Conservation (phyloP, 2,329 filamentous ascomycete species). For the Aspergillus persii region DNA sequence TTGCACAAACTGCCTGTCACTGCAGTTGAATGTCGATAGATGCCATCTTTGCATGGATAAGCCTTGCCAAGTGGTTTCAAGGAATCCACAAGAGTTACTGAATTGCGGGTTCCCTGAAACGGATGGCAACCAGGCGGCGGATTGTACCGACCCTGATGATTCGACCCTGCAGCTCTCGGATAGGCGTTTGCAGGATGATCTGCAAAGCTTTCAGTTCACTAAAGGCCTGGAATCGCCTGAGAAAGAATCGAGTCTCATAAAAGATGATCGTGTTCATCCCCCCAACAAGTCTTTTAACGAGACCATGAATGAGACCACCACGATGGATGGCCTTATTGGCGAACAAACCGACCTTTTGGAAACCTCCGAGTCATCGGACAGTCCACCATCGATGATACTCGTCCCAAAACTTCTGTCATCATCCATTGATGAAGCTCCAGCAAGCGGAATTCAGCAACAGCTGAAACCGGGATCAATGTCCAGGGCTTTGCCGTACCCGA, state of each 20-base stretch:
- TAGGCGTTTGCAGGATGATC: background rate
- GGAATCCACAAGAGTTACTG: background rate
- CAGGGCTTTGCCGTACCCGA: background rate
- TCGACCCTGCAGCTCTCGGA: background rate
- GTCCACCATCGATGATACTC: background rate
- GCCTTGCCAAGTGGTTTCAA: background rate
- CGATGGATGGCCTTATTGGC: background rate
- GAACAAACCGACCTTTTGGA: background rate
- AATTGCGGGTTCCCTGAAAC: background rate
- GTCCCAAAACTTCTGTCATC: background rate
- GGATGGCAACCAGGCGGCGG: background rate
- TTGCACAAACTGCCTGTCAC: slow-evolving; percentile 2
- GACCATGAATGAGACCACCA: background rate
- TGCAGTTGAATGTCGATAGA: background rate
- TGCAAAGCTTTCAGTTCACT: background rate
- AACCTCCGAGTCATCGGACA: background rate
- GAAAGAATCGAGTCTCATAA: background rate
- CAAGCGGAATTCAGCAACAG: background rate
- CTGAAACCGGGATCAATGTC: background rate
- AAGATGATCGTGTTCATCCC: background rate
- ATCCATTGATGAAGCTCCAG: background rate
- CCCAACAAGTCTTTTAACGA: background rate
- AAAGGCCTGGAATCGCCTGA: background rate
- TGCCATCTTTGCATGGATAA: slow-evolving; percentile 5
- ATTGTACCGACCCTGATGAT: background rate